Base-by-base conservation (phyloP, 371 early-diverging fungal genomes). In the Capniomyces stellatus region DNA sequence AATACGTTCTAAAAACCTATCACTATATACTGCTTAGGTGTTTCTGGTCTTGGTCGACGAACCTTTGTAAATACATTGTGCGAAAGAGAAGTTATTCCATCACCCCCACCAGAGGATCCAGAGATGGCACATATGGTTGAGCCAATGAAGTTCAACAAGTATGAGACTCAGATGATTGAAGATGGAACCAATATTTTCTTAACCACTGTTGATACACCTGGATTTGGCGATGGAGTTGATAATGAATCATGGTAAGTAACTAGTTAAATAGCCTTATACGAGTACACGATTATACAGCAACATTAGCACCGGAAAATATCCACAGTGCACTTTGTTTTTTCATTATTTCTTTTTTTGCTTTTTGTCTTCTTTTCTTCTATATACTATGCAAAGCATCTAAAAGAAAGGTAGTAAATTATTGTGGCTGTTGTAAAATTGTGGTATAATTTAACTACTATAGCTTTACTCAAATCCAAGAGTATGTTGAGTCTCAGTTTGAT, bases 51-150 rank as follows among this genome's bases (percentile, higher is more conserved):
- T 49, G 99, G 99, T 10, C 88, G 98, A 57, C 82, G 93, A 24
- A 98, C 99, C 3, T 94, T 99, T 65, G 79, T 99, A 55, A 98
- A 98, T 77, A 95, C 98, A 2, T 78, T 99, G 43, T 99, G 86
- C 66, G 80, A 82, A 62, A 77, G 77, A 50, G 66, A 71, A 25
- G 84, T 87, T 19, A 69, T 83, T 23, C 64, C 74, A 15, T 68
- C 82, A 40, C 78, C 81, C 40, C 81, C 76, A 52, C 75, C 76
- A 49, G 85, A 83, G 29, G 73, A 75, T 47, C 84, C 87, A 52
- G 88, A 90, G 64, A 84, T 84, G 42, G 85, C 94, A 46, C 82
- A 81, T 57, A 80, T 89, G 46, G 92, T 90, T 66, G 89, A 88
- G 58, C 92, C 93, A 43, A 82, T 90, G 70, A 89, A 83, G 58